These are phyloP conservation scores for Takakia lepidozioides DNA, from an alignment of 225 moss, liverwort and hornwort species.

Conservation along the genomic window DNA sequence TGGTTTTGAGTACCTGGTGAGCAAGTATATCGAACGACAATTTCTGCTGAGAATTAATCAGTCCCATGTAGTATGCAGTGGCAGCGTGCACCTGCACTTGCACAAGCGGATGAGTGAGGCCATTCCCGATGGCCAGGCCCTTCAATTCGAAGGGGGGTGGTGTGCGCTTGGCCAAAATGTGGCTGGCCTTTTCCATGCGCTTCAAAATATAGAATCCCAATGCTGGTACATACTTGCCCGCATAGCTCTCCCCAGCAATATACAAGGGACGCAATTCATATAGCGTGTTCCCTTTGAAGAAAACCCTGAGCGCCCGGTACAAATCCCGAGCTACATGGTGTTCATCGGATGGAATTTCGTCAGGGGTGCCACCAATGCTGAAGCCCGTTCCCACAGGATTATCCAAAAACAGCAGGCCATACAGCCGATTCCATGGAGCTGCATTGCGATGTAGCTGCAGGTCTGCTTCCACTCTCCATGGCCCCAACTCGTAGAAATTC, in stretches of 20 bases:
- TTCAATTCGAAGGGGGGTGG: slow-evolving; percentile 19
- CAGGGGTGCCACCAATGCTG: slow-evolving; percentile 26
- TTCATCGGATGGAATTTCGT: slow-evolving; percentile 18
- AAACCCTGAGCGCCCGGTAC: slow-evolving; percentile 19
- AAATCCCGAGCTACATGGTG: slow-evolving; percentile 33
- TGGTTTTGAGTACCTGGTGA: slow-evolving; percentile 23
- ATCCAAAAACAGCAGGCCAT: slow-evolving; percentile 44
- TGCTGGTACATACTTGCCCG: slow-evolving; percentile 30
- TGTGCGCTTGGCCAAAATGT: slow-evolving; percentile 8
- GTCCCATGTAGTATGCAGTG: slow-evolving; percentile 41
- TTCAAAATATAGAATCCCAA: slow-evolving; percentile 30
- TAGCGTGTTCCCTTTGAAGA: slow-evolving; percentile 17
- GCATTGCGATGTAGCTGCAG: slow-evolving; percentile 28
- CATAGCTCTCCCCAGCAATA: slow-evolving; percentile 43
- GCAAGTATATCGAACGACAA: slow-evolving; percentile 30
- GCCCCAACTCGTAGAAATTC: slow-evolving; percentile 46
- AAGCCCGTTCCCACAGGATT: slow-evolving; percentile 47
- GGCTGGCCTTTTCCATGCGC: not conserved
- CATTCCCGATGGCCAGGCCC: slow-evolving; percentile 44
- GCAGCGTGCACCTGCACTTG: slow-evolving; percentile 31
- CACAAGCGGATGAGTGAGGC: slow-evolving; percentile 33
- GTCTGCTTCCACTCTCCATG: slow-evolving; percentile 30
- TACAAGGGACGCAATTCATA: slow-evolving; percentile 26
- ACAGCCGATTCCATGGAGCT: slow-evolving; percentile 31
- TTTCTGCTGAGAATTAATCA: slow-evolving; percentile 24